A percentile compares a stretch with the other conserved stretches of the same genome.
phyloP scores from a whole-genome alignment of 2,329 filamentous ascomycete species.

The Paracoccidioides brasiliensis region DNA sequence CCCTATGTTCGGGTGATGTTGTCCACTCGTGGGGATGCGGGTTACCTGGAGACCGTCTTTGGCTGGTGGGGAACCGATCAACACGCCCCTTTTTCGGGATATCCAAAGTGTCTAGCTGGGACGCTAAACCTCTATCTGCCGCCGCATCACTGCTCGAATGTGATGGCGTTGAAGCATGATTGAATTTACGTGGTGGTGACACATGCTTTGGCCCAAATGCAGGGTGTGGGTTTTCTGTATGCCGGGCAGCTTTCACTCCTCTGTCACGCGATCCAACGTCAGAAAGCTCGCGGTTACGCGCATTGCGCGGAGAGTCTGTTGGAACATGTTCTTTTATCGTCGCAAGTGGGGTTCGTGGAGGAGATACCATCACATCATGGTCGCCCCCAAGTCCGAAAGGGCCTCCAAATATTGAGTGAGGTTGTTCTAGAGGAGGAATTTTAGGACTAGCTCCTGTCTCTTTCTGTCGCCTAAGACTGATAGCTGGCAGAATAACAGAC shows the following conservation, averaged over 20 bases:
- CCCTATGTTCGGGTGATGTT: constrained; percentile 37
- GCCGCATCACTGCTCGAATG: neutral
- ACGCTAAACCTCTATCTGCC: constrained; percentile 2
- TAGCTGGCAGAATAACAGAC: neutral
- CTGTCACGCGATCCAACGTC: constrained; percentile 32
- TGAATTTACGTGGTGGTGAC: constrained; percentile 19
- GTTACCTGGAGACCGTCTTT: constrained; percentile 19
- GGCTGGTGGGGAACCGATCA: neutral
- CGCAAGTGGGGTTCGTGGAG: constrained; percentile 33
- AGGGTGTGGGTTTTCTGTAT: constrained; percentile 20
- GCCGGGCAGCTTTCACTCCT: constrained; percentile 27
- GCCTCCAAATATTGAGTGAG: constrained; percentile 24
- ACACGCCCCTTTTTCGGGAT: constrained; percentile 21
- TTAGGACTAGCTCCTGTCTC: constrained; percentile 8
- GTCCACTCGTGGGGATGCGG: constrained; percentile 26
- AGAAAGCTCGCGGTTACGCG: constrained; percentile 30
- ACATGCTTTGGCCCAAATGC: constrained; percentile 30
- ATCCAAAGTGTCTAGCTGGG: constrained; percentile 11
- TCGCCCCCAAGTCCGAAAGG: constrained; percentile 18
- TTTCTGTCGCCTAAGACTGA: neutral
- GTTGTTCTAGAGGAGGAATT: constrained; percentile 20
- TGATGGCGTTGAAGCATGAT: neutral
- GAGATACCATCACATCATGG: constrained; percentile 16
- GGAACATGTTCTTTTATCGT: constrained; percentile 41
- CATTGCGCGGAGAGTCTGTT: constrained; percentile 27